phyloP scores from a whole-genome alignment of 768 basidiomycete genomes.

The Ephemerocybe angulata region DNA sequence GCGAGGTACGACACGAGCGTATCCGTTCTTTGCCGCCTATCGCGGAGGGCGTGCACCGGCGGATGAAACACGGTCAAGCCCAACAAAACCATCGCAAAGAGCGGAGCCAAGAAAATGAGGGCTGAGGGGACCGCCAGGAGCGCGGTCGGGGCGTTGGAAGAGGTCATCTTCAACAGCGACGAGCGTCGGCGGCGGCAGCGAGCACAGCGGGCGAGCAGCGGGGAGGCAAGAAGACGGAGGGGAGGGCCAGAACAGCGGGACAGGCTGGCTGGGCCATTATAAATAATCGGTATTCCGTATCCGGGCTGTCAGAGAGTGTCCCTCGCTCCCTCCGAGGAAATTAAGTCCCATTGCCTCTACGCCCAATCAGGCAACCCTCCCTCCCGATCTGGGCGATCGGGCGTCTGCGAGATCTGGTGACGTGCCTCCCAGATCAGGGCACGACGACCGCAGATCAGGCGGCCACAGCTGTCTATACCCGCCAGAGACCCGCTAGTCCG shows the following conservation, averaged over 20 bases:
- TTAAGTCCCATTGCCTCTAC: neutral
- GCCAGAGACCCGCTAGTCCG: too few species aligned
- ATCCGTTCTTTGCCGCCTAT: neutral
- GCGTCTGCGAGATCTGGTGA: constrained; percentile 1
- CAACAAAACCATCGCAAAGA: constrained; percentile 7
- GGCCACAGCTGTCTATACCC: neutral
- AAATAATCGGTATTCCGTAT: constrained; percentile 4
- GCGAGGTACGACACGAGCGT: constrained; percentile 7
- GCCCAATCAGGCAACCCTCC: constrained; percentile 6
- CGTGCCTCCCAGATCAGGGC: constrained; percentile 11
- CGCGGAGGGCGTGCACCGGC: neutral
- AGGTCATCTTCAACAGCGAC: constrained; percentile 4
- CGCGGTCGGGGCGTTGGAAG: neutral
- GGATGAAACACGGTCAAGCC: constrained; percentile 7
- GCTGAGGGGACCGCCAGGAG: constrained; percentile 10
- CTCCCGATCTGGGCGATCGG: constrained; percentile 7
- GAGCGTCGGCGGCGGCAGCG: constrained; percentile 5
- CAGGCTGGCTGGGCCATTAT: neutral
- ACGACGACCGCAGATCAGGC: constrained; percentile 13
- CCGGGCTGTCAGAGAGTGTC: neutral
- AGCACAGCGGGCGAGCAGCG: constrained; percentile 4
- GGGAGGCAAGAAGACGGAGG: neutral
- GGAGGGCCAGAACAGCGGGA: neutral
- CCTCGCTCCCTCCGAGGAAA: constrained; percentile 11
- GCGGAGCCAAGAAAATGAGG: constrained; percentile 8